Base-by-base conservation (phyloP, 1,139 yeast species). In the Taphrina pruni region DNA sequence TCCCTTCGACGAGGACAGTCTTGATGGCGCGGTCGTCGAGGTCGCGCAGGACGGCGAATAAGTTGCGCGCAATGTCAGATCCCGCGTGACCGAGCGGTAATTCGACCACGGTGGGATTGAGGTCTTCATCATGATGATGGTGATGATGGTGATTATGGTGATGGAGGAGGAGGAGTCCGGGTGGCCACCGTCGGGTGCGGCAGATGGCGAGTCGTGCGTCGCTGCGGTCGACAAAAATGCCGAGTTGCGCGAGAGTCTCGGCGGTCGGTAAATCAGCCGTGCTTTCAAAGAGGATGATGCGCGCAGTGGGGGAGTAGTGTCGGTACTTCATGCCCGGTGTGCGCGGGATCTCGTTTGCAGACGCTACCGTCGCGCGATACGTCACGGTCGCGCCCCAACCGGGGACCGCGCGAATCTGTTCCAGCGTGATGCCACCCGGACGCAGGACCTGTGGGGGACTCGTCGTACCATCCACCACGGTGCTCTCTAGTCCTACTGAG, bases 301-400 rank as follows among this genome's bases (percentile, higher is more conserved):
- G 86, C 0, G 97, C 97, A 1, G 84, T 84, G 1, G 99, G 99
- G 0, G 97, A 90, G 78, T 94, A 94, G 78, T 94, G 99, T 74
- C 90, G 87, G 77, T 94, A 94, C 76, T 94, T 94, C 99, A 94
- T 94, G 0, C 99, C 99, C 0, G 99, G 99, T 0, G 99, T 94
- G 73, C 89, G 84, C 0, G 93, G 98, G 0, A 87, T 83, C 75
- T 89, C 97, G 66, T 82, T 78, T 32, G 82, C 75, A 8, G 43
- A 12, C 14, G 48, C 41, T 20, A 35, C 46, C 20, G 56, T 45
- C 9, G 65, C 46, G 38, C 54, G 39, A 26, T 64, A 55, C 82
- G 89, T 80, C 1, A 85, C 78, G 65, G 86, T 76, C 7, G 78
- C 74, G 97, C 97, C 93, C 46, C 70, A 69, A 0, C 96, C 97